Evolutionary conservation across 2,329 filamentous ascomycete genomes (phyloP).

Genomic region (Neofusicoccum laricinum): DNA sequence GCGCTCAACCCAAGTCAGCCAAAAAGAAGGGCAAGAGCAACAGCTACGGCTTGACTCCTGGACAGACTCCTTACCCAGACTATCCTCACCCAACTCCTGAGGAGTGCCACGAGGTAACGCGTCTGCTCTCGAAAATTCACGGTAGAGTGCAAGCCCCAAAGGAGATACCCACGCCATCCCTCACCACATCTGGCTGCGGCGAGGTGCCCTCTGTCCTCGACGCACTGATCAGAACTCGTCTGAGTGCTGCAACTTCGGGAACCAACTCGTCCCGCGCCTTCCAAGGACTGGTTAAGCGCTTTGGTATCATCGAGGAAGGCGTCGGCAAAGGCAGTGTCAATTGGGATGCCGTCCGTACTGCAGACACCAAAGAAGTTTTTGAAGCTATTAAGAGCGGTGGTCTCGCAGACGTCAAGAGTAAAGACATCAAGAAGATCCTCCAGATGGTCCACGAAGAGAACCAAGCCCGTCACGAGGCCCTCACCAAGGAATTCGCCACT

Average conservation of each 20-base stretch:
- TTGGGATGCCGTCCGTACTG: constrained; percentile 67
- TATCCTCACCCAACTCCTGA: constrained; percentile 62
- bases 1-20: constrained; percentile 16
- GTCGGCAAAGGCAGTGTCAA: constrained; percentile 69
- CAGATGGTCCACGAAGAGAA: constrained; percentile 71
- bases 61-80: constrained; percentile 64
- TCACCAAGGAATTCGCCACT: constrained; percentile 40
- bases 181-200: constrained; percentile 68
- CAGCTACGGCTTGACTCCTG: constrained; percentile 46
- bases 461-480: constrained; percentile 51
- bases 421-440: constrained; percentile 70
- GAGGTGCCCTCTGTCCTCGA: constrained; percentile 65
- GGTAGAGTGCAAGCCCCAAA: constrained; percentile 63
- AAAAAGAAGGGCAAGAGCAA: constrained; percentile 36
- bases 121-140: constrained; percentile 63
- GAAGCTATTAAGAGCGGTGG: constrained; percentile 70
- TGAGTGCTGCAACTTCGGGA: constrained; percentile 60
- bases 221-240: constrained; percentile 59
- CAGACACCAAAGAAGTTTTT: constrained; percentile 59
- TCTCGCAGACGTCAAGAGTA: constrained; percentile 67
- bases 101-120: constrained; percentile 67
- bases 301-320: constrained; percentile 61
- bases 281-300: constrained; percentile 60
- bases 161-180: constrained; percentile 66
- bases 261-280: constrained; percentile 65